phyloP scores from a whole-genome alignment of 2,329 filamentous ascomycete species.

The Diaporthe humulicola region DNA sequence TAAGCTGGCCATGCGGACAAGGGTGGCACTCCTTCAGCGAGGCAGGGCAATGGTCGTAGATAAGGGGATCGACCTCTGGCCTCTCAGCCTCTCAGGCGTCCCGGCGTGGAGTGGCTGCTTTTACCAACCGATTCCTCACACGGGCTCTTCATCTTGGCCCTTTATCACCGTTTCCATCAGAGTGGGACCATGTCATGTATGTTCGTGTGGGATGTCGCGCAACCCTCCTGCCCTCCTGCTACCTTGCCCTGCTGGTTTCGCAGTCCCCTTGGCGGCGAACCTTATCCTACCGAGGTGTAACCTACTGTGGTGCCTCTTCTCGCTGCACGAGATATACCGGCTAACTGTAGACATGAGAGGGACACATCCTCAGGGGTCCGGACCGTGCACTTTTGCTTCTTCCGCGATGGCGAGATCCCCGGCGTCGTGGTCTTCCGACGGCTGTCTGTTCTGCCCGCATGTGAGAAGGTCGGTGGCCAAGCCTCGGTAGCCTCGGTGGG shows the following conservation, averaged over 20 bases:
- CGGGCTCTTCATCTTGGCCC: neutral
- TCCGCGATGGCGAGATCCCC: constrained; percentile 5
- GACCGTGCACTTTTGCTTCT: constrained; percentile 5
- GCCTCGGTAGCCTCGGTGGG: constrained; percentile 1
- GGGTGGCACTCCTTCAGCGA: constrained; percentile 14
- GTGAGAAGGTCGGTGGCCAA: constrained; percentile 5
- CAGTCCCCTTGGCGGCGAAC: constrained; percentile 26
- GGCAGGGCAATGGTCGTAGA: constrained; percentile 23
- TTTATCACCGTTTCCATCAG: constrained; percentile 19
- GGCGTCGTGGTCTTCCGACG: neutral
- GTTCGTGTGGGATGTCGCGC: constrained; percentile 13
- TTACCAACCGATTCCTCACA: constrained; percentile 26
- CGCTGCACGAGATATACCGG: neutral
- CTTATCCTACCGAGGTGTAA: constrained; percentile 15
- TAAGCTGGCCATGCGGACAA: constrained; percentile 23
- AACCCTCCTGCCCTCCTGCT: neutral
- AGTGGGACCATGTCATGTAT: neutral
- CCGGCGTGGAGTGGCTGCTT: neutral
- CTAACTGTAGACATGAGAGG: neutral
- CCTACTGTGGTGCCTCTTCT: neutral
- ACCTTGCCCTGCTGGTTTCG: constrained; percentile 12
- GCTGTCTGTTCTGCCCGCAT: neutral
- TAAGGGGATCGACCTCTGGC: constrained; percentile 13
- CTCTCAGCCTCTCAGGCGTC: neutral
- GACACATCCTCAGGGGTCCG: neutral